Evolutionary conservation across 345 rosid genomes (phyloP), one percentile per base, ranked within the genome.

Genomic region (Gossypium sturtianum): DNA sequence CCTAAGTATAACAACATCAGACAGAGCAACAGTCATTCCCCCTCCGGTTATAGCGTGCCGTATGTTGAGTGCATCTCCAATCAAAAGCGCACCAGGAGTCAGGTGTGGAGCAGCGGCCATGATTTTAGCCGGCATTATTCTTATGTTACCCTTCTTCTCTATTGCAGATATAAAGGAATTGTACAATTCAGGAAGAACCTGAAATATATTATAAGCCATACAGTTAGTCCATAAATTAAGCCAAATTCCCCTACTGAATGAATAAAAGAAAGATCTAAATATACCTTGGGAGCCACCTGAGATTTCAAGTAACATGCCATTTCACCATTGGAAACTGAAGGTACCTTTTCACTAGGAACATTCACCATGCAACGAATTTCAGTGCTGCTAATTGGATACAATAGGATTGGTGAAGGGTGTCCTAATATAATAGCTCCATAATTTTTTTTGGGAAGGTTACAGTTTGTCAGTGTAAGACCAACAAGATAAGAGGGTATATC

Each of bases 341-440:
- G 92, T 3, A 89, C 12, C 61, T 87, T 89, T 74, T 81, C 87
- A 66, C 92, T 89, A 1, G 90, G 91, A 12, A 90, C 73, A 79
- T 88, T 90, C 4, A 92, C 93, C 76, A 90, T 74, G 70, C 95
- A 90, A 41, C 93, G 90, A 45, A 87, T 70, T 76, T 92, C 90
- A 3, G 74, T 72, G 74, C 88, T 88, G 49, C 93, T 80, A 38
- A 87, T 85, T 11, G 91, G 86, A 61, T 87, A 89, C 51, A 84
- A 71, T 43, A 91, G 41, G 73, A 87, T 82, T 0, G 90, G 93
- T 0, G 90, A 86, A 64, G 91, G 93, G 45, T 91, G 83, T 5
- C 78, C 85, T 20, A 90, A 76, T 41, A 88, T 74, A 71, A 87
- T 87, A 43, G 84, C 89, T 0, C 92, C 92, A 44, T 87, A 89